These are phyloP conservation scores for Thuja plicata DNA, from an alignment of 83 land plant species.

Conservation along the genomic window DNA sequence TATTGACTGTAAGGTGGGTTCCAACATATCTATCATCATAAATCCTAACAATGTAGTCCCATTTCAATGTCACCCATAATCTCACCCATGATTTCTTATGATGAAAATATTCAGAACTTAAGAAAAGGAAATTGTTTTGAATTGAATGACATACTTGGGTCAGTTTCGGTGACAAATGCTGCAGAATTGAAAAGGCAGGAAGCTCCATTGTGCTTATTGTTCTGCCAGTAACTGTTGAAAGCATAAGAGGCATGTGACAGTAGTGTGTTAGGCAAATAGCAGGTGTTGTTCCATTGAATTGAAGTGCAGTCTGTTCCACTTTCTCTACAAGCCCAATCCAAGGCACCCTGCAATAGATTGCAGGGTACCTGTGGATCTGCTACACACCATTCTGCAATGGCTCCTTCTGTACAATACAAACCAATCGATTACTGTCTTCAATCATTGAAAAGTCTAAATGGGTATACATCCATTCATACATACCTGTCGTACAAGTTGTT, in stretches of 20 bases:
- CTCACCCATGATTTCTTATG: too few species aligned
- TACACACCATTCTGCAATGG: constrained; percentile 4
- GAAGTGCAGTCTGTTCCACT: constrained; percentile 10
- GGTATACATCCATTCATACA: neutral
- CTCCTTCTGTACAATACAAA: neutral
- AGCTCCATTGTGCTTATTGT: constrained; percentile 10
- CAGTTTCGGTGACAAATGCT: neutral
- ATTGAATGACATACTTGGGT: constrained; percentile 9
- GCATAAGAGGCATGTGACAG: constrained; percentile 11
- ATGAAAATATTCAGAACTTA: too few species aligned
- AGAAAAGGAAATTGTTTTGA: too few species aligned
- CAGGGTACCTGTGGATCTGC: constrained; percentile 15
- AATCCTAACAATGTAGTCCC: too few species aligned
- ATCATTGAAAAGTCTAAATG: neutral
- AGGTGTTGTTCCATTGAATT: constrained; percentile 7
- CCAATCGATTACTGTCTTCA: neutral
- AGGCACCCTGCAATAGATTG: neutral
- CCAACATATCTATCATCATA: too few species aligned
- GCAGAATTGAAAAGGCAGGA: constrained; percentile 9
- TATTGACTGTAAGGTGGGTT: too few species aligned
- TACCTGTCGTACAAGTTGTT: neutral
- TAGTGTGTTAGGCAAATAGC: constrained; percentile 3
- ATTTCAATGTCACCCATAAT: too few species aligned
- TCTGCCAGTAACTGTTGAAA: constrained; percentile 18
- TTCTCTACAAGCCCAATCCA: constrained; percentile 9